These are phyloP conservation scores for Sinapis alba DNA, from an alignment of 441 rosid genomes.

Conservation along the genomic window DNA sequence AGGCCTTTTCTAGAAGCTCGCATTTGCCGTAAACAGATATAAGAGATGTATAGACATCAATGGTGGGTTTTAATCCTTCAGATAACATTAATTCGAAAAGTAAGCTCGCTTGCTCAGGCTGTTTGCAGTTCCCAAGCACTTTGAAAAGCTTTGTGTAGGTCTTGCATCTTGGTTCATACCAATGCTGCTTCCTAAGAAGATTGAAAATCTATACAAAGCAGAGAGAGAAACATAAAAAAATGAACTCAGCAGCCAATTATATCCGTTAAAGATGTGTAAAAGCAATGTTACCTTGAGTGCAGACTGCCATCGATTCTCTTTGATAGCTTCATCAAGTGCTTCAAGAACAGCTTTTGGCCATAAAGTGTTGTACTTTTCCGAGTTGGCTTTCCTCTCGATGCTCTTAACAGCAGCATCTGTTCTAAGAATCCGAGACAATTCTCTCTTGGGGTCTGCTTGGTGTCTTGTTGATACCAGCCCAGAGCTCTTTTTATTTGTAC, in stretches of 20 bases:
- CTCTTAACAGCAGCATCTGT: slow-evolving; percentile 66
- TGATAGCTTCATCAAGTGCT: slow-evolving; percentile 76
- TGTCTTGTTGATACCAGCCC: slow-evolving; percentile 33
- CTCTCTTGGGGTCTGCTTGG: slow-evolving; percentile 52
- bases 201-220: slow-evolving; percentile 52
- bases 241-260: background rate
- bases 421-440: slow-evolving; percentile 63
- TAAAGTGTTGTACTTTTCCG: slow-evolving; percentile 62
- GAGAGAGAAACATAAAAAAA: slow-evolving; percentile 3
- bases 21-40: slow-evolving; percentile 69
- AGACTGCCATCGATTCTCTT: slow-evolving; percentile 59
- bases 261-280: background rate
- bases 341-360: slow-evolving; percentile 90
- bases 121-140: slow-evolving; percentile 81
- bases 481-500: slow-evolving; percentile 23
- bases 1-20: slow-evolving; percentile 58
- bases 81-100: slow-evolving; percentile 69
- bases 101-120: slow-evolving; percentile 67
- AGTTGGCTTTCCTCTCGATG: slow-evolving; percentile 71
- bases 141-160: slow-evolving; percentile 64
- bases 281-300: slow-evolving; percentile 60
- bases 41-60: slow-evolving; percentile 82
- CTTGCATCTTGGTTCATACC: slow-evolving; percentile 80
- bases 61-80: slow-evolving; percentile 70
- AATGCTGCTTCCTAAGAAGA: slow-evolving; percentile 75